These are phyloP conservation scores for Viridothelium virens DNA, from an alignment of 495 filamentous ascomycete species.

Conservation along the genomic window DNA sequence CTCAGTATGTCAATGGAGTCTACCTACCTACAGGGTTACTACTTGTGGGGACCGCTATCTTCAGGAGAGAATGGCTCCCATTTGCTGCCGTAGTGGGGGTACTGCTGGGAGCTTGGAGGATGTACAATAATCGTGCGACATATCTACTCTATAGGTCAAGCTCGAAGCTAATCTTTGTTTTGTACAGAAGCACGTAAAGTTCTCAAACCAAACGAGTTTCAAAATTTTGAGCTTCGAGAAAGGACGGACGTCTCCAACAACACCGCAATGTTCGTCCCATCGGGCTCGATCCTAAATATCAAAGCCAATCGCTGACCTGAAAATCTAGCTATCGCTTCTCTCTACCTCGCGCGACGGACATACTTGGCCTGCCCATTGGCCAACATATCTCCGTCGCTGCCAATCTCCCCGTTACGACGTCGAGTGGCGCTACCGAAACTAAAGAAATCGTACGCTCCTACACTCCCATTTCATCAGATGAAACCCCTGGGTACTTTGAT, in stretches of 20 bases:
- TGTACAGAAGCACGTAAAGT: conserved; percentile 62
- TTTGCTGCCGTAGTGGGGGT: conserved; percentile 60
- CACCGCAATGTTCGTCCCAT: conserved; percentile 67
- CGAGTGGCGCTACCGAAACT: conserved; percentile 57
- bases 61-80: conserved; percentile 69
- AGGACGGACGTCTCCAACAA: conserved; percentile 94
- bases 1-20: conserved; percentile 60
- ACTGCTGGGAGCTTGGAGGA: conserved; percentile 55
- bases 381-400: conserved; percentile 97
- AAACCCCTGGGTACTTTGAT: conserved; percentile 89
- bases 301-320: conserved; percentile 14
- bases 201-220: conserved; percentile 79
- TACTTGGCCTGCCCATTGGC: conserved; percentile 93
- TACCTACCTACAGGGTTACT: conserved; percentile 82
- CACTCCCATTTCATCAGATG: conserved; percentile 90
- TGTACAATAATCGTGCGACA: conserved; percentile 51
- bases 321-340: conserved; percentile 72
- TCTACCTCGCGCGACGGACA: conserved; percentile 65
- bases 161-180: conserved; percentile 13
- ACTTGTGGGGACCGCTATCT: conserved; percentile 62
- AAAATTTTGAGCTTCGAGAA: conserved; percentile 80
- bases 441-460: conserved; percentile 94
- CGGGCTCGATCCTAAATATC: not conserved
- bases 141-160: not conserved
- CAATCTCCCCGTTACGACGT: conserved; percentile 22